Conservation (phyloP, 208 protist species). For the Acanthamoeba lenticulata region DNA sequence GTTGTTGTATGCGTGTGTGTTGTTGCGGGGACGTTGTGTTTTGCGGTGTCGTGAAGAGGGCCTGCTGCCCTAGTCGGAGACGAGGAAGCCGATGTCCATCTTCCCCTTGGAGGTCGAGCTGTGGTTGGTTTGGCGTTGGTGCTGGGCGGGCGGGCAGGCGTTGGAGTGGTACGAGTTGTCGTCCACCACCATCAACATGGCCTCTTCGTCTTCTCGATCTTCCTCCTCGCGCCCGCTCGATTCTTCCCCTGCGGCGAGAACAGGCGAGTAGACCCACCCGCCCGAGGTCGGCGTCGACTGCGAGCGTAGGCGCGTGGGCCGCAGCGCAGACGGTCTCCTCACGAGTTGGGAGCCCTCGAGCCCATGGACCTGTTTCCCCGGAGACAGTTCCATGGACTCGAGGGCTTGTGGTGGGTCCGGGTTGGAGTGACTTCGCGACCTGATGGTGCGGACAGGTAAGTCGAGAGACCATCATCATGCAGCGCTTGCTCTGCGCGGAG, state of each 20-base stretch:
- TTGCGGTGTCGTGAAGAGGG: too few species aligned
- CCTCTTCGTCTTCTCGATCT: not conserved
- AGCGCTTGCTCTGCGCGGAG: too few species aligned
- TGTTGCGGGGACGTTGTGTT: too few species aligned
- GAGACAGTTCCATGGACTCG: not conserved
- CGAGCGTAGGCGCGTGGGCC: not conserved
- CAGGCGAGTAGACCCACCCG: not conserved
- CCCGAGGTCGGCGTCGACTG: not conserved
- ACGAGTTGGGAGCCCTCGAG: not conserved
- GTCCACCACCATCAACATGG: not conserved
- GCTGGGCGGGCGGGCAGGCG: not conserved
- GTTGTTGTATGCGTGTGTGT: too few species aligned
- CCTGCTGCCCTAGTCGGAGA: too few species aligned
- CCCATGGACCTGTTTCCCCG: not conserved
- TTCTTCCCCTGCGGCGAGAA: not conserved
- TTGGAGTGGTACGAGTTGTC: not conserved
- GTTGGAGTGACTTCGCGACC: conserved; percentile 22
- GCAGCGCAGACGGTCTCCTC: not conserved
- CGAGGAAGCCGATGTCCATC: conserved; percentile 39
- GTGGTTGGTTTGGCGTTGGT: not conserved
- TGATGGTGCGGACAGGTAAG: not conserved
- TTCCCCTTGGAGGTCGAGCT: not conserved
- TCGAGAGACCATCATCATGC: not conserved
- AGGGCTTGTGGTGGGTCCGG: not conserved
- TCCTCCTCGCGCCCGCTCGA: not conserved